Evolutionary conservation across 495 filamentous ascomycete genomes (phyloP).

Genomic region (Hypoxylon intermedium): DNA sequence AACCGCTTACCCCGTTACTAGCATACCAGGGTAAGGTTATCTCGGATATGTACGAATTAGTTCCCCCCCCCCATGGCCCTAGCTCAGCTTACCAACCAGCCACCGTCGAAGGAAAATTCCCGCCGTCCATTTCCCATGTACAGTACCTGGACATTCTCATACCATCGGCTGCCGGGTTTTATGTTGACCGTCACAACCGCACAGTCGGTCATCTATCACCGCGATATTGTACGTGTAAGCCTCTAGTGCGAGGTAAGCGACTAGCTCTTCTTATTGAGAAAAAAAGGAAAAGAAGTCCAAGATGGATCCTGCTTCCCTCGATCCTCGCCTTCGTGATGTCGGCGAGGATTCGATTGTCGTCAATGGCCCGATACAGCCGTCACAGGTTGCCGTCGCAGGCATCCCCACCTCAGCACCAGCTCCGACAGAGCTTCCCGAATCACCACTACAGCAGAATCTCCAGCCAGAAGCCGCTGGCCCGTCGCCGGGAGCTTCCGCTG

Average conservation of each 20-base stretch:
- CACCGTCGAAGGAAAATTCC: slow-evolving; percentile 15
- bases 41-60: too few relatives aligned
- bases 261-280: slow-evolving; percentile 19
- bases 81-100: slow-evolving; percentile 11
- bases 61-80: slow-evolving; percentile 1
- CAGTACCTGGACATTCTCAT: slow-evolving; percentile 15
- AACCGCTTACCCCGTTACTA: too few relatives aligned
- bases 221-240: slow-evolving; percentile 34
- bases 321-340: slow-evolving; percentile 39
- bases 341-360: slow-evolving; percentile 40
- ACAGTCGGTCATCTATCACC: slow-evolving; percentile 30
- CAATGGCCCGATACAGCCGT: slow-evolving; percentile 18
- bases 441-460: slow-evolving; percentile 30
- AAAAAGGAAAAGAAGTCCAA: slow-evolving; percentile 19
- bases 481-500: slow-evolving; percentile 22
- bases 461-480: slow-evolving; percentile 17
- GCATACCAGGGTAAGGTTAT: too few relatives aligned
- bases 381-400: slow-evolving; percentile 12
- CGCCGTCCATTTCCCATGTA: slow-evolving; percentile 2
- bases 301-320: slow-evolving; percentile 40
- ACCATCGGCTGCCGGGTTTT: slow-evolving; percentile 38
- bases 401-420: not conserved
- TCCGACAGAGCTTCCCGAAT: slow-evolving; percentile 17
- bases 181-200: slow-evolving; percentile 42
- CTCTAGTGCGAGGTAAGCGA: slow-evolving; percentile 34